Percentiles rank a stretch among this genome's conserved stretches.
These are phyloP conservation scores for Pinus albicaulis DNA, from an alignment of 75 land plant species.

Conservation along the genomic window DNA sequence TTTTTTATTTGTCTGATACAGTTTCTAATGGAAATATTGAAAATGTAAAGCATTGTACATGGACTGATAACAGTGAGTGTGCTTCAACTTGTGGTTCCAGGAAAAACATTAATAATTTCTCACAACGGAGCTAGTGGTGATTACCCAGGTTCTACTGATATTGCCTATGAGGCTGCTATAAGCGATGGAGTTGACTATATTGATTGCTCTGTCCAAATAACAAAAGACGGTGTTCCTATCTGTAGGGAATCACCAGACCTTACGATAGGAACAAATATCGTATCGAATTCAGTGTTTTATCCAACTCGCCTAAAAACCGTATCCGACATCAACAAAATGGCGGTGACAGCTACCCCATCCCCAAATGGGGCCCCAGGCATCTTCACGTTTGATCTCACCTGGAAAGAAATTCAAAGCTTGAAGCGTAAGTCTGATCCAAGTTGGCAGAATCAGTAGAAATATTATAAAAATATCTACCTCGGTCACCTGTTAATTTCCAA, in stretches of 20 bases:
- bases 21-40: background rate
- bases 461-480: background rate
- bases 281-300: slow-evolving; percentile 20
- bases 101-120: slow-evolving; percentile 56
- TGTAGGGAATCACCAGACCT: slow-evolving; percentile 63
- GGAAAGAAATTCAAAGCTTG: slow-evolving; percentile 72
- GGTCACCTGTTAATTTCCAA: background rate
- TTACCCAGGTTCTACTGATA: slow-evolving; percentile 66
- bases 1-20: background rate
- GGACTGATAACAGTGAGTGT: background rate
- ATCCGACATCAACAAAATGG: slow-evolving; percentile 42
- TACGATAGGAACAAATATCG: slow-evolving; percentile 34
- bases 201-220: slow-evolving; percentile 84
- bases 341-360: slow-evolving; percentile 4
- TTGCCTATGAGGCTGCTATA: slow-evolving; percentile 69
- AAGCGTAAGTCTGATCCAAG: slow-evolving; percentile 50
- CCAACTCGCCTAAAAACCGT: slow-evolving; percentile 23
- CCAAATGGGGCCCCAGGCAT: slow-evolving; percentile 44
- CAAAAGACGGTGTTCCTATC: slow-evolving; percentile 77
- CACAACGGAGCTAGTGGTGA: slow-evolving; percentile 90
- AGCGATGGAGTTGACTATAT: slow-evolving; percentile 80
- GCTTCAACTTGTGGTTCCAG: slow-evolving; percentile 8
- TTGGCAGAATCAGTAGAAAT: background rate
- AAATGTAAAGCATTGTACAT: background rate
- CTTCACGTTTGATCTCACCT: slow-evolving; percentile 80